Base-by-base conservation (phyloP, 805 yeast genomes). In the Barnettozyma pratensis region DNA sequence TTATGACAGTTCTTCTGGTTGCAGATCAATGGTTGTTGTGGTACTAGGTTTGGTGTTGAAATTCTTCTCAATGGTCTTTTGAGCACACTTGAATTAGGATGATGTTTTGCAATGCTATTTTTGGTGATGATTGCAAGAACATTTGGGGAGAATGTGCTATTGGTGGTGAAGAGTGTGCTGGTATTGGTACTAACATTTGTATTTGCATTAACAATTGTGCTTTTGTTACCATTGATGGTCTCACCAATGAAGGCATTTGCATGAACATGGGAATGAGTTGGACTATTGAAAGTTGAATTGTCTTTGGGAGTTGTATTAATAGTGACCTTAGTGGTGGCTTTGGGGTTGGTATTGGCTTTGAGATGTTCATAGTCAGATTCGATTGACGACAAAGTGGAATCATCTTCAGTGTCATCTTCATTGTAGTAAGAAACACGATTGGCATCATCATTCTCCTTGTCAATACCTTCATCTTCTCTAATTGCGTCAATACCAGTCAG, bases 391-490 rank as follows among this genome's bases (percentile, higher is more conserved):
- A 36, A 36, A 11, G 44, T 30, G 7, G 5, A 10, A 5, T 29
- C 39, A 8, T 29, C 34, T n/a, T 42, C 45, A 39, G 34, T 41
- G 9, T 39, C 31, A 11, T 41, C 45, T 11, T 42, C 41, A 32
- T 41, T 37, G 30, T 37, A 46, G 30, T 46, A 37, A 6, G 41
- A 32, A 11, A 12, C 42, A 9, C 40, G 34, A 25, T 46, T 46
- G 7, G 26, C 39, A 34, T 46, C 45, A 37, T 41, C 45, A 19
- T 41, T 46, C 11, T 42, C 42, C 28, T 26, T 37, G 19, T 47
- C 46, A 19, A 42, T 32, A 19, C 50, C 46, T 37, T 42, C 50
- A 26, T 42, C 50, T 11, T 42, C 40, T 30, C 46, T 34, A 8
- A 39, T 7, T n/a, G 32, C 28, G 11, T 42, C 44, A 30, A 47